These are phyloP conservation scores for Geotrichum fermentans DNA, from an alignment of 1,139 yeast species.

Conservation along the genomic window DNA sequence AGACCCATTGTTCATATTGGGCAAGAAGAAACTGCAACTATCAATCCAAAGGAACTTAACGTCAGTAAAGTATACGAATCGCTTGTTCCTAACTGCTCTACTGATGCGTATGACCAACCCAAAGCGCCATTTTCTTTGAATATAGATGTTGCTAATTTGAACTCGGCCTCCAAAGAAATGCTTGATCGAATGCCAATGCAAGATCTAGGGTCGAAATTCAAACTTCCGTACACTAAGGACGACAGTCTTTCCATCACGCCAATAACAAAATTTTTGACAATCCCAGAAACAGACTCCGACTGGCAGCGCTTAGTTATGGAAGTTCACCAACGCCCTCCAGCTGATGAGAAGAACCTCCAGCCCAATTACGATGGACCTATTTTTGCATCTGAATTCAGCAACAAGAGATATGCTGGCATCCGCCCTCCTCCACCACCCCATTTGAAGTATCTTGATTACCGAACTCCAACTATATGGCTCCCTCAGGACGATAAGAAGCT, in stretches of 20 bases:
- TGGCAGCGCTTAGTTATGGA: constrained; percentile 37
- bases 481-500: constrained; percentile 86
- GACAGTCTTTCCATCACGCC: constrained; percentile 33
- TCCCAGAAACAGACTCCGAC: constrained; percentile 31
- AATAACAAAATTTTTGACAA: constrained; percentile 34
- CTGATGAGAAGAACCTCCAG: constrained; percentile 2
- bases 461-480: constrained; percentile 93
- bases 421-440: constrained; percentile 84
- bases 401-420: constrained; percentile 28
- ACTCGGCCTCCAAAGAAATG: constrained; percentile 37
- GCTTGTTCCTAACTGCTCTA: constrained; percentile 2
- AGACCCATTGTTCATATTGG: constrained; percentile 38
- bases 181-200: constrained; percentile 27
- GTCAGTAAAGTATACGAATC: neutral
- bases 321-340: constrained; percentile 1
- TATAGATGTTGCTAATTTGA: constrained; percentile 49
- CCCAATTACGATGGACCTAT: constrained; percentile 19
- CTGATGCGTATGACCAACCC: neutral
- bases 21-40: constrained; percentile 8
- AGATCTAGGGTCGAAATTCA: constrained; percentile 25
- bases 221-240: constrained; percentile 33
- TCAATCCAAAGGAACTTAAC: neutral
- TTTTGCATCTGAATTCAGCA: constrained; percentile 25
- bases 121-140: constrained; percentile 51
- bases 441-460: constrained; percentile 64